A percentile compares a stretch with the other conserved stretches of the same genome.
Evolutionary conservation across 495 filamentous ascomycete species (phyloP).

Genomic region (Aspergillus wentii): DNA sequence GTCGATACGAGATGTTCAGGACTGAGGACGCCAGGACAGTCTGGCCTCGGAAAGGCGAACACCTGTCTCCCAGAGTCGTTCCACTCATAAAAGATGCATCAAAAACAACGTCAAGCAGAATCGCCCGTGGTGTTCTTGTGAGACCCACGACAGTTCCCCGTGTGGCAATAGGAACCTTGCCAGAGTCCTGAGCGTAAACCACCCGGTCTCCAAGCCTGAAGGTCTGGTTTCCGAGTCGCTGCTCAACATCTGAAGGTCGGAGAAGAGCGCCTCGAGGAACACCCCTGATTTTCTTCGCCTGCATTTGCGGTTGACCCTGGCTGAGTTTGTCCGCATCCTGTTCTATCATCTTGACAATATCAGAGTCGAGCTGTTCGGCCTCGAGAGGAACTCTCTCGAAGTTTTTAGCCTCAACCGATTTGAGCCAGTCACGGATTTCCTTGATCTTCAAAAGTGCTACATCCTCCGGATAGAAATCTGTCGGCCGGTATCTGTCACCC

Average conservation of each 20-base stretch:
- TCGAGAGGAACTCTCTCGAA: conserved; percentile 93
- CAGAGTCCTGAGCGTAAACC: conserved; percentile 87
- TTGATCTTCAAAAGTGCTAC: conserved; percentile 58
- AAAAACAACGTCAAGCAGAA: conserved; percentile 87
- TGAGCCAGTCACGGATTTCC: conserved; percentile 90
- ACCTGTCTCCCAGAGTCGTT: conserved; percentile 80
- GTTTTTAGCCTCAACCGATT: conserved; percentile 78
- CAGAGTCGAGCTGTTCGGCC: conserved; percentile 91
- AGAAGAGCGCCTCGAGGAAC: conserved; percentile 85
- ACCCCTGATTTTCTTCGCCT: conserved; percentile 55
- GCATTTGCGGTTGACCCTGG: conserved; percentile 47
- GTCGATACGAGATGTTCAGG: conserved; percentile 78
- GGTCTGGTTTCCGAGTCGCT: conserved; percentile 76
- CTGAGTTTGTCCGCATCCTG: conserved; percentile 59
- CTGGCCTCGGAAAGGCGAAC: conserved; percentile 93
- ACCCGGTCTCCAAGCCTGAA: conserved; percentile 87
- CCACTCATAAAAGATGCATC: conserved; percentile 95
- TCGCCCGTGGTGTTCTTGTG: conserved; percentile 73
- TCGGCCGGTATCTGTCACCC: conserved; percentile 69
- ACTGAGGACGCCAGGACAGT: conserved; percentile 80
- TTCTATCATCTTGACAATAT: conserved; percentile 79
- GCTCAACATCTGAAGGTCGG: conserved; percentile 87
- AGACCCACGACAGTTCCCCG: conserved; percentile 90
- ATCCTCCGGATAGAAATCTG: conserved; percentile 77
- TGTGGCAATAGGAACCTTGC: conserved; percentile 90